Evolutionary conservation across 768 basidiomycete genomes (phyloP).

Genomic region (Lyophyllum shimeji): DNA sequence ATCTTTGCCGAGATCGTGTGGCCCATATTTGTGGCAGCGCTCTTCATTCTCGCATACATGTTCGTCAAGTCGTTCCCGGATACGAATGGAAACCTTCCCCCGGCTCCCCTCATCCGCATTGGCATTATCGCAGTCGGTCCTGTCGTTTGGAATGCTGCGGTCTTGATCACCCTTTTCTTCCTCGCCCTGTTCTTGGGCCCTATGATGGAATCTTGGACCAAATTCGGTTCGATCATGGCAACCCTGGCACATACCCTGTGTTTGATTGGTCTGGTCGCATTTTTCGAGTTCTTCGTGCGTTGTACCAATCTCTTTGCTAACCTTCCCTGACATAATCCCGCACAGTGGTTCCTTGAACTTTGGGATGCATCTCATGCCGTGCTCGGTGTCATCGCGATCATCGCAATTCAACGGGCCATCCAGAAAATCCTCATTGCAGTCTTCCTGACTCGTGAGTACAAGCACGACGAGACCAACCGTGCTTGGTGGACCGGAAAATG

Average conservation of each 20-base stretch:
- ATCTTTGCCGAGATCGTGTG: slow-evolving; percentile 81
- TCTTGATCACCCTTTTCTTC: slow-evolving; percentile 85
- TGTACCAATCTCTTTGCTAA: slow-evolving; percentile 12
- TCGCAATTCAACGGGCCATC: slow-evolving; percentile 88
- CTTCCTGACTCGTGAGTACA: slow-evolving; percentile 95
- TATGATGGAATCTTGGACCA: slow-evolving; percentile 79
- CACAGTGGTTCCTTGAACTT: slow-evolving; percentile 91
- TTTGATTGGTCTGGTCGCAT: slow-evolving; percentile 79
- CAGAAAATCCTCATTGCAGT: slow-evolving; percentile 94
- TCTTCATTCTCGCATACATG: slow-evolving; percentile 88
- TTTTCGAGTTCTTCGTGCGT: slow-evolving; percentile 96
- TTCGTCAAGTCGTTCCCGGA: slow-evolving; percentile 91
- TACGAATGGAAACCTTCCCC: slow-evolving; percentile 54
- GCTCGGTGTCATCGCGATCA: slow-evolving; percentile 85
- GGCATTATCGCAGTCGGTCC: slow-evolving; percentile 88
- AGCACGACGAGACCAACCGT: slow-evolving; percentile 97
- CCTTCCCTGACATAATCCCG: slow-evolving; percentile 19
- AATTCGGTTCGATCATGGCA: slow-evolving; percentile 94
- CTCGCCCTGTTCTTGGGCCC: slow-evolving; percentile 92
- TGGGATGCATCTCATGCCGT: slow-evolving; percentile 98
- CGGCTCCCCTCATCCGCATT: slow-evolving; percentile 90
- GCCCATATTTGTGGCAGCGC: slow-evolving; percentile 70
- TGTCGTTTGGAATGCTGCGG: slow-evolving; percentile 90
- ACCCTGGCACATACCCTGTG: slow-evolving; percentile 81
- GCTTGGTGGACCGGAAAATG: slow-evolving; percentile 99